Evolutionary conservation across 1,284 basidiomycete species (phyloP), one percentile per base, ranked within the genome.

Genomic region (Termitomyces sp.): DNA sequence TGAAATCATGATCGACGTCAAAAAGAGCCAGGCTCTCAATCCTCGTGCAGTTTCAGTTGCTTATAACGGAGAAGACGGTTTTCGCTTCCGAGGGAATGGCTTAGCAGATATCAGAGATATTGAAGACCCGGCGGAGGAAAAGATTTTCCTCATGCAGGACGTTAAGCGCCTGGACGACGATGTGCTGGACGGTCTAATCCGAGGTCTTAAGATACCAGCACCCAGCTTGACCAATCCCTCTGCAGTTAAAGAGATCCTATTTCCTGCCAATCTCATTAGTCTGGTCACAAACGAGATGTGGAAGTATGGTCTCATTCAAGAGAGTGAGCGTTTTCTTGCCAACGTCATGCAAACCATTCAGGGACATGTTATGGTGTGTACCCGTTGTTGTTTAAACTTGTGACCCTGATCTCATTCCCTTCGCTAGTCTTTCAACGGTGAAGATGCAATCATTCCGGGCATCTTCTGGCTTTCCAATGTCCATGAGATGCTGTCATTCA

Each of bases 401-500:
- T 36, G n/a, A 26, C n/a, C 41, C 44, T 31, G 2, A 58, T 53
- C 40, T 43, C 26, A 47, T 50, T 26, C 44, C 50, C 52, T 43
- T 33, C 15, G 12, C 13, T 57, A 92, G 90, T 90, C 87, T 1
- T 98, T 95, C 78, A 83, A 83, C 38, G 89, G 93, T 58, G 97
- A 99, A 69, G 97, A 99, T 53, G 89, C 94, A 13, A 94, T 99
- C 59, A 78, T 96, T 41, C 97, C 97, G 1, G 97, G 97, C 43
- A 92, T 99, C 63, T 99, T 94, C 78, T 99, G 97, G 97, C 79
- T 99, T 15, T 98, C 96, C 33, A 99, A 99, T 66, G 95, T 99
- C n/a, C 97, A 99, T 70, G 97, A 99, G 71, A 94, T 99, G 81
- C 80, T 99, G 26, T 99, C 97, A 8, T 99, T 99, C 73, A 96